Evolutionary conservation across 1,139 yeast genomes (phyloP), one percentile per base, ranked within the genome.

Genomic region (Saccharomyces uvarum): DNA sequence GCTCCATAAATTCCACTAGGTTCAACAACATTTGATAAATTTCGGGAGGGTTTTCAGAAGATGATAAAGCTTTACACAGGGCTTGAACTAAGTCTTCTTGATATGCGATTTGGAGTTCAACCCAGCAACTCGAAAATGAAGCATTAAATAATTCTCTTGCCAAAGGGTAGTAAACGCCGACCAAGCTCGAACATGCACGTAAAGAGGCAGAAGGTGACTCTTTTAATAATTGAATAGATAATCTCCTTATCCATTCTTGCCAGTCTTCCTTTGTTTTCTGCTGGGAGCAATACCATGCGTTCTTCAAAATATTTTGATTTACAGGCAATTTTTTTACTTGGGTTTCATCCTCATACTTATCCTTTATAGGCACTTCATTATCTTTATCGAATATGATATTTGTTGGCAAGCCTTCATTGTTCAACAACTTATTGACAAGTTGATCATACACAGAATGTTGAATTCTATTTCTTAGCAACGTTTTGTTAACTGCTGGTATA

Each of bases 41-140:
- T 64, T 95, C 99, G 0, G 99, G 97, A 0, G 98, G 97, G 62
- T 89, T 89, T 61, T 91, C 88, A 1, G 96, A 88, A 0, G 97
- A 86, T 0, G 91, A 86, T 58, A 93, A 76, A 0, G 98, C 99
- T 53, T 84, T 78, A 66, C 96, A 90, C 50, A 95, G 78, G 0
- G 96, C 81, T 62, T 86, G 87, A 1, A 91, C 90, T 48, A 95
- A 75, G 61, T 91, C 97, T 59, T 90, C 97, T 69, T 90, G 96
- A 63, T 89, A 87, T 59, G 87, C 93, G n/a, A 91, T 87, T 63
- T 88, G 89, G 26, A 95, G 75, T 63, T 91, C 97, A 57, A 86
- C 83, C 99, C 99, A 95, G 61, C 97, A 91, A 66, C 96, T 87
- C 32, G 95, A 91, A 76, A 95, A 95, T 66, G 96, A 88, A 28